phyloP scores from a whole-genome alignment of 495 filamentous ascomycete genomes.

The Melanomma pulvis-pyrius region DNA sequence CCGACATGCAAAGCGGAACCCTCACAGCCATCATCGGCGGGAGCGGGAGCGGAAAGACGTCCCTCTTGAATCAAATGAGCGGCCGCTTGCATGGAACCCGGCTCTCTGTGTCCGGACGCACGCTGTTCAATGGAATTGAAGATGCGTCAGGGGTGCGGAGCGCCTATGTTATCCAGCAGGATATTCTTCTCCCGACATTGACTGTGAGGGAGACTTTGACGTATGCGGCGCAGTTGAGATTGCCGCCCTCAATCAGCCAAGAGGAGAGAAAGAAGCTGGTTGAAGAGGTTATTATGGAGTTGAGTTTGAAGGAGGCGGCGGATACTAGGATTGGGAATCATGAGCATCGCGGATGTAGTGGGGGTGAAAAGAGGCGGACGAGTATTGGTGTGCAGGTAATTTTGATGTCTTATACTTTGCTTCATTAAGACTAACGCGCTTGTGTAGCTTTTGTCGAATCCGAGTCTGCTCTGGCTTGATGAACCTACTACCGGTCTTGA shows the following conservation, averaged over 20 bases:
- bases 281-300: conserved; percentile 72
- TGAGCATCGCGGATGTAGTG: conserved; percentile 71
- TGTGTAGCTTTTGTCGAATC: conserved; percentile 59
- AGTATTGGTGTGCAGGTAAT: conserved; percentile 72
- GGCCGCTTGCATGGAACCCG: conserved; percentile 61
- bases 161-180: conserved; percentile 78
- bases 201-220: conserved; percentile 73
- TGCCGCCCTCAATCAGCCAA: conserved; percentile 61
- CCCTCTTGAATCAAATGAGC: conserved; percentile 69
- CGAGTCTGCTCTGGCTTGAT: conserved; percentile 73
- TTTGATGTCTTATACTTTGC: neutral
- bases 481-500: conserved; percentile 78
- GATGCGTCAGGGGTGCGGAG: conserved; percentile 59
- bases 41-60: conserved; percentile 74
- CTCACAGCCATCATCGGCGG: conserved; percentile 74
- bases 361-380: conserved; percentile 73
- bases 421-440: neutral
- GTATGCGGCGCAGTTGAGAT: conserved; percentile 70
- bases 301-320: conserved; percentile 74
- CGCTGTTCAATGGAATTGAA: conserved; percentile 59
- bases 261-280: conserved; percentile 63
- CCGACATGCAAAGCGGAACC: conserved; percentile 61
- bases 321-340: conserved; percentile 69
- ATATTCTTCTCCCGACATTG: conserved; percentile 68
- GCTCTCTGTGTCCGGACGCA: conserved; percentile 56